Evolutionary conservation across 192 early-diverging fungal species (phyloP), one percentile per base, ranked within the genome.

Genomic region (Martensiomyces pterosporus): DNA sequence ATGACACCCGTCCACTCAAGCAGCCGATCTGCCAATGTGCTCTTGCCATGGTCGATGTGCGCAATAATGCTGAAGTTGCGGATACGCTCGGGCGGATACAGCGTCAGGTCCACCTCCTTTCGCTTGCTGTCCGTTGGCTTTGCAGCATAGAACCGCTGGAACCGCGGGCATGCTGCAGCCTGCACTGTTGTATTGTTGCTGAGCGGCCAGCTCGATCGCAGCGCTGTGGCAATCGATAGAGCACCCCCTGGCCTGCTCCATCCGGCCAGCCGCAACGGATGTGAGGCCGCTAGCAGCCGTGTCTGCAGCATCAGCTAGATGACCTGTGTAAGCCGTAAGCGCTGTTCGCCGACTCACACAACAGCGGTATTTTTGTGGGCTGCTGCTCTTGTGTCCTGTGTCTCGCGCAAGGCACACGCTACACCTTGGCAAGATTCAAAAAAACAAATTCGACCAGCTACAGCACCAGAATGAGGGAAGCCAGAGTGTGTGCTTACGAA

Each of bases 41-140:
- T 87, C 60, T 92, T 92, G 39, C 90, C 89, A 67, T 91, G 89
- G 72, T 91, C 89, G 32, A 91, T 85, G 67, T 91, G 87, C 16
- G 87, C 87, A 45, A 88, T 88, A 41, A 89, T 91, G 59, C 86
- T 87, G 63, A 98, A 98, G 78, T 96, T 96, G 34, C 95, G 83
- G 50, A 96, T 92, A 43, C 77, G 73, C 35, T 93, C 89, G 0
- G 86, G 83, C 3, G 89, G 78, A 63, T 86, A 90, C 6, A 60
- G 41, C 5, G 81, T 70, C 23, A 89, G 60, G 25, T 89, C 85
- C 8, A 85, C 52, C 21, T 67, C 71, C 8, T 44, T 51, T 12
- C 51, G 42, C 41, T 36, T 57, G 41, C 43, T 54, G 1, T 54
- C 52, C 1, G 36, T 24, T 15, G 41, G 14, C 16, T 39, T 27